Evolutionary conservation across 2,329 filamentous ascomycete genomes (phyloP).

Genomic region (Boeremia lycopersici): DNA sequence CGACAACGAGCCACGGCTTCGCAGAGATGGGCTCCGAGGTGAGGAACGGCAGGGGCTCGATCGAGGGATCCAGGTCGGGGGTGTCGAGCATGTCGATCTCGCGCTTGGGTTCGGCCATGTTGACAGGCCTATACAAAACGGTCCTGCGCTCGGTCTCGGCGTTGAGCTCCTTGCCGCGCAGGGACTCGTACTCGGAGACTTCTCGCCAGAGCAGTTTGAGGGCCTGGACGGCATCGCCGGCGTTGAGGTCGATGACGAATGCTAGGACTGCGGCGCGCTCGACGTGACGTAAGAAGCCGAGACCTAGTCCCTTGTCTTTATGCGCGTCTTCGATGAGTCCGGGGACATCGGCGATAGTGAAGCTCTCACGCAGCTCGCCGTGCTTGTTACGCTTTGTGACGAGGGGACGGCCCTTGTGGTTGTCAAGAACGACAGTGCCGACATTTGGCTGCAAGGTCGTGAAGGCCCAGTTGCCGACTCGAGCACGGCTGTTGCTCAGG

Average conservation of each 20-base stretch:
- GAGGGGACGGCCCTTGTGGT: constrained; percentile 76
- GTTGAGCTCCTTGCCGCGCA: constrained; percentile 74
- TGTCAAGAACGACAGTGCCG: constrained; percentile 91
- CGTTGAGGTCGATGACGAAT: constrained; percentile 86
- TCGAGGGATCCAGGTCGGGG: constrained; percentile 30
- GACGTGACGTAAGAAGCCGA: constrained; percentile 91
- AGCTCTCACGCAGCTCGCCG: constrained; percentile 70
- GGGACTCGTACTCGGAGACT: constrained; percentile 83
- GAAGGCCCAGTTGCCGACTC: constrained; percentile 95
- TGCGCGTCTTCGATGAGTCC: constrained; percentile 92
- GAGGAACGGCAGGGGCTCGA: constrained; percentile 53
- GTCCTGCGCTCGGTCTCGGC: constrained; percentile 68
- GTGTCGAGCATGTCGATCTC: constrained; percentile 27
- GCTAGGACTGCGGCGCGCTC: constrained; percentile 91
- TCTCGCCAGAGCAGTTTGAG: constrained; percentile 88
- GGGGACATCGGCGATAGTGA: constrained; percentile 95
- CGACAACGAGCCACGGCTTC: constrained; percentile 97
- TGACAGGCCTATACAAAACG: constrained; percentile 56
- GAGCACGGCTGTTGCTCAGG: constrained; percentile 84
- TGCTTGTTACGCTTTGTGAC: constrained; percentile 54
- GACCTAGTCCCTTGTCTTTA: constrained; percentile 85
- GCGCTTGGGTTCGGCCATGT: constrained; percentile 18
- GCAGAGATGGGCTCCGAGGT: constrained; percentile 75
- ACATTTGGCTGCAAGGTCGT: constrained; percentile 95
- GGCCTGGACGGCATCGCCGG: constrained; percentile 77